Conservation (phyloP, 306 rosid genomes). For the Trifolium fragiferum region DNA sequence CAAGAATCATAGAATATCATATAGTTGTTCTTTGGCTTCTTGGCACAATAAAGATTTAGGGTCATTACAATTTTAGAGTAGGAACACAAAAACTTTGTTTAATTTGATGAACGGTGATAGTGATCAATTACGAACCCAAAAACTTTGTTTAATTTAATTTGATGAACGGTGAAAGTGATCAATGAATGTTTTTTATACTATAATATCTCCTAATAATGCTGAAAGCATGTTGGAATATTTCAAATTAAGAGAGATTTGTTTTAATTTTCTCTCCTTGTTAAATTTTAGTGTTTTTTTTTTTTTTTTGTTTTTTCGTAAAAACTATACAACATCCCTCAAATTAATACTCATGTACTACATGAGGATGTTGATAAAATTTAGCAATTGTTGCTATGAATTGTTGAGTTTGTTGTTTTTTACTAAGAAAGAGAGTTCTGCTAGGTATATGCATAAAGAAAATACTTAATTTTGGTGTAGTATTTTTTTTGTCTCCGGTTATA, state of each 20-base stretch:
- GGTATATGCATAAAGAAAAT: no score
- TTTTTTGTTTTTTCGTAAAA: neutral
- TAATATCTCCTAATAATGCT: conserved; percentile 11
- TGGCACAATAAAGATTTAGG: neutral
- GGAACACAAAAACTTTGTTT: neutral
- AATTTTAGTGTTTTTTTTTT: neutral
- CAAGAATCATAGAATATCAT: neutral
- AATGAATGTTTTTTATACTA: neutral
- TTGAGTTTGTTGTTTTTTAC: neutral
- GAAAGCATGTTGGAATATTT: conserved; percentile 4
- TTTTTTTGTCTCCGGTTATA: no score
- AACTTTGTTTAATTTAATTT: neutral
- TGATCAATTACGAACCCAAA: neutral
- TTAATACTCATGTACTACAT: neutral
- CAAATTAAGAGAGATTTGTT: neutral
- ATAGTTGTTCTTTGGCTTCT: neutral
- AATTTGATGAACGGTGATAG: neutral
- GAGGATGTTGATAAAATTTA: neutral
- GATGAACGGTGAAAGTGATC: neutral
- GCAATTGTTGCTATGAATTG: neutral
- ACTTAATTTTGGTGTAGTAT: no score
- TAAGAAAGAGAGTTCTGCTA: neutral
- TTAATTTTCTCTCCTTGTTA: neutral
- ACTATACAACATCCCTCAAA: no score
- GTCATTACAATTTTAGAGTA: neutral